Evolutionary conservation across 2,329 filamentous ascomycete genomes (phyloP), one percentile per base, ranked within the genome.

Genomic region (Phialophora macrospora): DNA sequence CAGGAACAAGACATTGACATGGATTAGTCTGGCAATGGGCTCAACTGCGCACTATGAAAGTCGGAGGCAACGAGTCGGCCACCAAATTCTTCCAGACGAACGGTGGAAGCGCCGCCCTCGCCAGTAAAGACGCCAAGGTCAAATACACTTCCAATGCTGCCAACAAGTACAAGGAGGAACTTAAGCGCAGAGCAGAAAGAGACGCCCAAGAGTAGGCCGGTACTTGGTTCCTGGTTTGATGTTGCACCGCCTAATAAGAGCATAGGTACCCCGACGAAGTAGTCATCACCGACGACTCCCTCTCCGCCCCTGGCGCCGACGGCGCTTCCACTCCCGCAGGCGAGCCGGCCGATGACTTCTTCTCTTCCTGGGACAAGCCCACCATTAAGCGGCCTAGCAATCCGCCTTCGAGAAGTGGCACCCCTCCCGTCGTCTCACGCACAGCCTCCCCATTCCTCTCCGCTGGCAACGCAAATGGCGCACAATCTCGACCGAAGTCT

Each of bases 81-180:
- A 97, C 93, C 75, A 97, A 97, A 81, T 99, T 92, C 83, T 99
- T 98, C 83, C 93, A 97, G 80, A 90, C 92, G 73, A 95, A 99
- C 77, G 95, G 95, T 70, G 95, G 95, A 68, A 93, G 91, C 48
- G 93, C 94, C 57, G 94, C 94, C 62, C 86, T 99, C 68, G 92
- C 92, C 72, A 97, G 93, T 86, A 98, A 98, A 80, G 95, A 99
- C 76, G 86, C 90, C 55, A 98, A 97, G 82, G 93, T 92, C 63
- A 99, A 99, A 83, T 99, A 99, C 80, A 93, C 91, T 61, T 97
- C 92, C 70, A 90, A 87, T 74, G 90, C 91, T n/a, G 95, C 95
- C 24, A 90, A 88, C 72, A 98, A 98, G 80, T 99, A 99, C 81
- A 99, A 99, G 83, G 94, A 97, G 63, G 94, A 98, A 78, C 84